A percentile compares a stretch with the other conserved stretches of the same genome.
phyloP scores from a whole-genome alignment of 139 green algal species.

The Deuterostichococcus epilithicus region DNA sequence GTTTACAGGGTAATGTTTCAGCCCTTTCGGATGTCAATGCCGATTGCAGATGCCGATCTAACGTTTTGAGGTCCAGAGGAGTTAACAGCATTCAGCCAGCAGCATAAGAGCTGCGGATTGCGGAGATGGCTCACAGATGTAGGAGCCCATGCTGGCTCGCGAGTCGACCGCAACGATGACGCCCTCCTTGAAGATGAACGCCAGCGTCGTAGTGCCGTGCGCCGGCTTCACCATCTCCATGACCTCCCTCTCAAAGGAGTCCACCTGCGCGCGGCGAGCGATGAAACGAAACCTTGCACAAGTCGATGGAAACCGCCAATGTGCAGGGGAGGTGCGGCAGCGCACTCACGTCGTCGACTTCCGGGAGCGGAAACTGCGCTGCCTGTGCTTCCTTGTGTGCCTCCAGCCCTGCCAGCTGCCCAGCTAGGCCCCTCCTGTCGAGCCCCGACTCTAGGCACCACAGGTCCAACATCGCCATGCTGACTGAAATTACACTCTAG shows the following conservation, averaged over 20 bases:
- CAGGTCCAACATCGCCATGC: constrained; percentile 9
- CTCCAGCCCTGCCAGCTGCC: not conserved
- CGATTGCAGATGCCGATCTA: no score
- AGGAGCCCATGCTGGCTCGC: constrained; percentile 92
- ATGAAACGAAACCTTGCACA: not conserved
- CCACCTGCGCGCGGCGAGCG: constrained; percentile 62
- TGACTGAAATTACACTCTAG: no score
- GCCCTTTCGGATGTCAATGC: no score
- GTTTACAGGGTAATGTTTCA: no score
- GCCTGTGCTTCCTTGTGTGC: not conserved
- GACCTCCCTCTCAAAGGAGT: constrained; percentile 90
- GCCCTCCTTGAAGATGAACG: constrained; percentile 95
- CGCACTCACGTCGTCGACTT: constrained; percentile 24
- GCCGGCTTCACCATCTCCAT: constrained; percentile 94
- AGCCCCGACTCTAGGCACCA: constrained; percentile 3
- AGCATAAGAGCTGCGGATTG: no score
- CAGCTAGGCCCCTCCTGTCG: not conserved
- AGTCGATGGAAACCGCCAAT: not conserved
- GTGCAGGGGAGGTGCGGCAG: not conserved
- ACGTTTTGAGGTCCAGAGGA: no score
- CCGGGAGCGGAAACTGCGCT: constrained; percentile 16
- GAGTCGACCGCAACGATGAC: constrained; percentile 98
- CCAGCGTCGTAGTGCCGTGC: constrained; percentile 97
- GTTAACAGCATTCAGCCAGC: no score
- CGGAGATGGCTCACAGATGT: constrained; percentile 80